phyloP scores from a whole-genome alignment of 306 rosid species.

The Castanea crenata region DNA sequence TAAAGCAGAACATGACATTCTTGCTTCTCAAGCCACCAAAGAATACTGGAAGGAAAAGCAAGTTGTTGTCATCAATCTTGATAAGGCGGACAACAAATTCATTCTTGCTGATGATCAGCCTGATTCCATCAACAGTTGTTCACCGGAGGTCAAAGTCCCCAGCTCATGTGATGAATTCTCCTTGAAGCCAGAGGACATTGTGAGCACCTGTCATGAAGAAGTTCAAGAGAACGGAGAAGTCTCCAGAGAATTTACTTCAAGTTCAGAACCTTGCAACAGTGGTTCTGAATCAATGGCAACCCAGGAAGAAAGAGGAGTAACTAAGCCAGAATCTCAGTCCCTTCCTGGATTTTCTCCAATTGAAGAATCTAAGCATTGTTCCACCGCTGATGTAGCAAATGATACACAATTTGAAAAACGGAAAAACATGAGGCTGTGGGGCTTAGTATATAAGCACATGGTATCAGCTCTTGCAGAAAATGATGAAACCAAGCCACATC shows the following conservation, averaged over 20 bases:
- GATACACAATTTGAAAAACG: slow-evolving; percentile 41
- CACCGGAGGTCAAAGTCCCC: slow-evolving; percentile 29
- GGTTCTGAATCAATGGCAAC: slow-evolving; percentile 25
- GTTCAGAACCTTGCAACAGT: slow-evolving; percentile 25
- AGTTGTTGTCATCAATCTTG: slow-evolving; percentile 15
- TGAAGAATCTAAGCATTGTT: slow-evolving; percentile 25
- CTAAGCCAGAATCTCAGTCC: slow-evolving; percentile 12
- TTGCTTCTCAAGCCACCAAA: slow-evolving; percentile 22
- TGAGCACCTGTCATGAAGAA: slow-evolving; percentile 36
- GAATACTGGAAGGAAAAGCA: slow-evolving; percentile 29
- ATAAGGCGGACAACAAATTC: slow-evolving; percentile 20
- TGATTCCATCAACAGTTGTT: slow-evolving; percentile 15
- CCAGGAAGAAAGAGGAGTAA: slow-evolving; percentile 26
- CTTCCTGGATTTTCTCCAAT: slow-evolving; percentile 12
- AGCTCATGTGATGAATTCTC: slow-evolving; percentile 19
- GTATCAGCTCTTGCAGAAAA: slow-evolving; percentile 47
- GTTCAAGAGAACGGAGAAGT: slow-evolving; percentile 26
- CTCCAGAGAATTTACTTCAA: slow-evolving; percentile 25
- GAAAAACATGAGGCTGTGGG: slow-evolving; percentile 59
- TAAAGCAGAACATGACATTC: background rate
- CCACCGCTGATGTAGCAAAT: slow-evolving; percentile 26
- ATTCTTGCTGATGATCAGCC: background rate
- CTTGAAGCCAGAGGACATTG: slow-evolving; percentile 23
- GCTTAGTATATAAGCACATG: slow-evolving; percentile 81
- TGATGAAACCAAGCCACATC: slow-evolving; percentile 33